Percentiles rank a stretch among this genome's conserved stretches.
These are phyloP conservation scores for Tolypocladium sp. DNA, from an alignment of 2,329 filamentous ascomycete species.

Conservation along the genomic window DNA sequence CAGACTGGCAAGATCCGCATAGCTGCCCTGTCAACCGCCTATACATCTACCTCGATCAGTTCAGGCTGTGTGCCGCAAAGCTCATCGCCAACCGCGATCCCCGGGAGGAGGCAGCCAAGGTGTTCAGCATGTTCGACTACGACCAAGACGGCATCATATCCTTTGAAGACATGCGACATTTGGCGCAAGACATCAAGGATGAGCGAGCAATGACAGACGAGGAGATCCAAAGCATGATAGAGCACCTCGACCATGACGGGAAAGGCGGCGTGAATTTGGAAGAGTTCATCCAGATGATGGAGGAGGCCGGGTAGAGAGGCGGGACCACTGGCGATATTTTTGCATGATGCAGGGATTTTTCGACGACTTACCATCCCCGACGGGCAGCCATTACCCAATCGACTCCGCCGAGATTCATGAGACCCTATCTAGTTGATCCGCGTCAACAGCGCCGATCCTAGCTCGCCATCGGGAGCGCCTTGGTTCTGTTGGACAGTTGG, in stretches of 20 bases:
- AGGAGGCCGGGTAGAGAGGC: conserved; percentile 25
- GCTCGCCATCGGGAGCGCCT: neutral
- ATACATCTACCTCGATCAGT: conserved; percentile 44
- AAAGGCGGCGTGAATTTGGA: conserved; percentile 70
- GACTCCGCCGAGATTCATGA: neutral
- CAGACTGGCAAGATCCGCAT: conserved; percentile 40
- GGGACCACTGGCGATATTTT: neutral
- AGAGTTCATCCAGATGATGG: conserved; percentile 59
- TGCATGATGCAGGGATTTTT: neutral
- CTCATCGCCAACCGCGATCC: conserved; percentile 79
- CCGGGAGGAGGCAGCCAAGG: conserved; percentile 82
- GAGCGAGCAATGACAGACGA: conserved; percentile 72
- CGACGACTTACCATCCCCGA: neutral
- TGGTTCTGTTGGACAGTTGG: neutral
- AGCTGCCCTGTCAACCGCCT: conserved; percentile 34
- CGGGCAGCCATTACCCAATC: neutral
- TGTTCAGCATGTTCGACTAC: conserved; percentile 88
- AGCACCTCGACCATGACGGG: conserved; percentile 92
- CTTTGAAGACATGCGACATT: conserved; percentile 75
- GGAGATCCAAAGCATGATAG: conserved; percentile 91
- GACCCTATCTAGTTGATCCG: neutral
- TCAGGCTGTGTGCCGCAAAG: conserved; percentile 64
- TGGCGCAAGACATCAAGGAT: conserved; percentile 86
- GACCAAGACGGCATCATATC: conserved; percentile 88
- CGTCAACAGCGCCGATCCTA: neutral